Conservation (phyloP, 257 asterid genomes). For the Dorcoceras hygrometricum region DNA sequence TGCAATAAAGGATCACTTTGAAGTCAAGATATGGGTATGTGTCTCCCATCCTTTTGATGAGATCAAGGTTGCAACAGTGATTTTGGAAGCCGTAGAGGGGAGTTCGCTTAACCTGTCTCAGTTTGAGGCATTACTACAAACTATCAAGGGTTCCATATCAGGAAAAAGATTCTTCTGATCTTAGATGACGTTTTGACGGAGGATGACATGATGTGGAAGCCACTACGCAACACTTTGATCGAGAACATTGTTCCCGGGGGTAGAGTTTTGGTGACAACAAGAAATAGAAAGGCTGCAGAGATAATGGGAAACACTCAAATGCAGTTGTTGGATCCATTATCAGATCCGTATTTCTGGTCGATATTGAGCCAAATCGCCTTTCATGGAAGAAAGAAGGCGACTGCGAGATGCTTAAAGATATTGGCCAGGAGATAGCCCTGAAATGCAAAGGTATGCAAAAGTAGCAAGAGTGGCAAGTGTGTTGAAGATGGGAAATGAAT, state of each 20-base stretch:
- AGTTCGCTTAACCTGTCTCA: slow-evolving; percentile 17
- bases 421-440: slow-evolving; percentile 28
- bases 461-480: slow-evolving; percentile 27
- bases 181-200: slow-evolving; percentile 37
- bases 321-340: neutral
- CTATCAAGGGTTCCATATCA: slow-evolving; percentile 4
- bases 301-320: neutral
- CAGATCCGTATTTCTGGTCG: slow-evolving; percentile 14
- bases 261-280: slow-evolving; percentile 17
- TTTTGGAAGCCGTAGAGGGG: slow-evolving; percentile 25
- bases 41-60: slow-evolving; percentile 31
- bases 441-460: slow-evolving; percentile 38
- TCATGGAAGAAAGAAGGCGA: slow-evolving; percentile 22
- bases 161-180: slow-evolving; percentile 31
- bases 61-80: slow-evolving; percentile 34
- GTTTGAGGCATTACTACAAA: slow-evolving; percentile 19
- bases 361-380: slow-evolving; percentile 33
- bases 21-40: slow-evolving; percentile 12
- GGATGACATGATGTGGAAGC: slow-evolving; percentile 23
- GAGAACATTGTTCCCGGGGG: slow-evolving; percentile 27
- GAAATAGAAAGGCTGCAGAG: neutral
- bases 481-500: slow-evolving; percentile 27
- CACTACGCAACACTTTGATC: slow-evolving; percentile 21
- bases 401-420: slow-evolving; percentile 14
- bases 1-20: neutral